Percentiles rank a stretch among this genome's conserved stretches.
Evolutionary conservation across 306 rosid species (phyloP).

Genomic region (Boehmeria nivea): DNA sequence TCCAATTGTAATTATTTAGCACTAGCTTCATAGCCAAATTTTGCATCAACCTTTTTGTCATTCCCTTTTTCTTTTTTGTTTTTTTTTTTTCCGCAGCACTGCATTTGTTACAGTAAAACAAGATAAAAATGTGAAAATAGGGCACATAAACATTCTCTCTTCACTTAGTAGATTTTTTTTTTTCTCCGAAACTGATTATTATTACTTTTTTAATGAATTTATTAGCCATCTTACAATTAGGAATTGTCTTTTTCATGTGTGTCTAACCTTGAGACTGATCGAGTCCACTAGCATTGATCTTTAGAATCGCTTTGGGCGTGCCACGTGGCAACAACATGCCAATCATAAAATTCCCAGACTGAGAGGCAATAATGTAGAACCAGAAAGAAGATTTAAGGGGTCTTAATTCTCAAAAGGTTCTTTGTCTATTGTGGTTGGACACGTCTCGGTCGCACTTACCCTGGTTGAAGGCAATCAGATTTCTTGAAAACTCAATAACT

Average conservation of each 20-base stretch:
- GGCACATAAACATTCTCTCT: too few species aligned
- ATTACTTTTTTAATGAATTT: too few species aligned
- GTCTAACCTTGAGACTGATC: neutral
- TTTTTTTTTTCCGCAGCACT: too few species aligned
- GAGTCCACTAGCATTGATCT: too few species aligned
- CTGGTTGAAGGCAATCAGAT: neutral
- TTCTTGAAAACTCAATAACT: neutral
- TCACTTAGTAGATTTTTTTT: too few species aligned
- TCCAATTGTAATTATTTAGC: conserved; percentile 10
- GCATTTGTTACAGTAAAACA: too few species aligned
- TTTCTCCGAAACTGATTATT: too few species aligned
- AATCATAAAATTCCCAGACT: neutral
- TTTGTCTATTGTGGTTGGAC: neutral
- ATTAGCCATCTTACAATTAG: too few species aligned
- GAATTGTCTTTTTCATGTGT: too few species aligned
- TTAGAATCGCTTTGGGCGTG: neutral
- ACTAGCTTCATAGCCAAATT: neutral
- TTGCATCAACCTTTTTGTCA: neutral
- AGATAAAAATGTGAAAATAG: too few species aligned
- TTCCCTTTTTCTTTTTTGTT: too few species aligned
- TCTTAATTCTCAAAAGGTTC: neutral
- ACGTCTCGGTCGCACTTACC: neutral
- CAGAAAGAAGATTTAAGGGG: neutral
- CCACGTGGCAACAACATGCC: conserved; percentile 1
- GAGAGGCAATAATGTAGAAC: neutral